Base-by-base conservation (phyloP, 83 land plant genomes). In the Diphasiastrum complanatum region DNA sequence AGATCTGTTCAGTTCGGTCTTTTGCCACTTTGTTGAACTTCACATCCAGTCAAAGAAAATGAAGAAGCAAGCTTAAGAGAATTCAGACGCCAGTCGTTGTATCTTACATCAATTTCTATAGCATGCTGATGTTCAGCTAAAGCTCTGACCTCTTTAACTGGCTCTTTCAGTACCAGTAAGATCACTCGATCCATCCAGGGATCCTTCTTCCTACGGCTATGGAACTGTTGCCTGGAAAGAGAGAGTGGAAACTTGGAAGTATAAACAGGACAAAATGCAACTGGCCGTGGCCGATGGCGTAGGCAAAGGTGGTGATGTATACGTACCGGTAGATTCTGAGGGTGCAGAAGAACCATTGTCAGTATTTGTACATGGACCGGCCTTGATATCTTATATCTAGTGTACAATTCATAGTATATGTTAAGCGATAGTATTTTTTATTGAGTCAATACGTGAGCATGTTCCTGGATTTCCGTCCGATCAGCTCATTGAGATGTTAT, bases 171-270 rank as follows among this genome's bases (percentile, higher is more conserved):
- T 32, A 49, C 5, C 40, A 49, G n/a, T 40, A 31, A 55, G 49
- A 38, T 29, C 25, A 1, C 75, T 87, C 78, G 85, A 81, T 66
- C 80, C 88, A 22, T 73, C 62, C 22, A 83, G 73, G 59, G 93
- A 87, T 38, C 66, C 80, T 40, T 71, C 85, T 29, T 70, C 82
- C 3, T 86, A 84, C 73, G 93, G 88, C 4, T 87, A 79, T 81
- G 93, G 93, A 45, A 81, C 71, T 64, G 83, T 87, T 35, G 79
- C 93, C 1, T 86, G 91, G 91, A 86, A 86, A 70, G 83, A 86
- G 37, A 49, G 82, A 66, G 58, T 76, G 64, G 87, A 86, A 24
- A 82, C 78, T n/a, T 87, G 86, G 85, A 83, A 71, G 71, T 68
- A 47, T 22, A 81, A 63, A 68, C 81, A 84, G 36, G 82, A 83